Conservation (phyloP, 441 rosid genomes). For the Brassica balearica region DNA sequence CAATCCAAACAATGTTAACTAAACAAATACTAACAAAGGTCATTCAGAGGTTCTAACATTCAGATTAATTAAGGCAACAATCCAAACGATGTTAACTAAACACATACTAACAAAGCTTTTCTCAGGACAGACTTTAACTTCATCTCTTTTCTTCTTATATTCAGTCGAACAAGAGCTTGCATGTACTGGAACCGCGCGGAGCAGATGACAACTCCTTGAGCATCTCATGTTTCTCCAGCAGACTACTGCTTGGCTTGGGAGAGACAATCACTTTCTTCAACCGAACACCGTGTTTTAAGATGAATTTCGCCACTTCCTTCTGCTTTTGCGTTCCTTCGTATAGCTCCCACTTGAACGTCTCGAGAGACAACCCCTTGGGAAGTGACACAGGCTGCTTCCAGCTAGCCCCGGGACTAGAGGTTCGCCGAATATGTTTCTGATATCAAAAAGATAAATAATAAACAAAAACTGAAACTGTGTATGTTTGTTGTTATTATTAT, state of each 20-base stretch:
- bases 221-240: constrained; percentile 44
- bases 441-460: background rate
- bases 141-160: background rate
- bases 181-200: constrained; percentile 35
- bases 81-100: background rate
- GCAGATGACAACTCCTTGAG: constrained; percentile 40
- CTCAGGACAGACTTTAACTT: constrained; percentile 1
- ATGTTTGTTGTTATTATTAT: background rate
- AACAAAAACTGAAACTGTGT: constrained; percentile 3
- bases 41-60: background rate
- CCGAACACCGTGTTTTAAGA: constrained; percentile 31
- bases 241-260: constrained; percentile 24
- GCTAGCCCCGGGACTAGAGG: constrained; percentile 15
- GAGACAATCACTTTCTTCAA: constrained; percentile 34
- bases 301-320: constrained; percentile 40
- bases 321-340: constrained; percentile 40
- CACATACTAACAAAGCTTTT: constrained; percentile 12
- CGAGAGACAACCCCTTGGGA: constrained; percentile 31
- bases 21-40: constrained; percentile 11
- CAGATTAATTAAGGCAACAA: constrained; percentile 10
- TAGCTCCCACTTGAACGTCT: constrained; percentile 38
- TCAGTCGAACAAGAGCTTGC: constrained; percentile 43
- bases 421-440: constrained; percentile 39
- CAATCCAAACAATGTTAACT: background rate
- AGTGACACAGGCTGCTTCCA: constrained; percentile 39